Base-by-base conservation (phyloP, 192 early-diverging fungal species). In the Rhizophagus sp. region DNA sequence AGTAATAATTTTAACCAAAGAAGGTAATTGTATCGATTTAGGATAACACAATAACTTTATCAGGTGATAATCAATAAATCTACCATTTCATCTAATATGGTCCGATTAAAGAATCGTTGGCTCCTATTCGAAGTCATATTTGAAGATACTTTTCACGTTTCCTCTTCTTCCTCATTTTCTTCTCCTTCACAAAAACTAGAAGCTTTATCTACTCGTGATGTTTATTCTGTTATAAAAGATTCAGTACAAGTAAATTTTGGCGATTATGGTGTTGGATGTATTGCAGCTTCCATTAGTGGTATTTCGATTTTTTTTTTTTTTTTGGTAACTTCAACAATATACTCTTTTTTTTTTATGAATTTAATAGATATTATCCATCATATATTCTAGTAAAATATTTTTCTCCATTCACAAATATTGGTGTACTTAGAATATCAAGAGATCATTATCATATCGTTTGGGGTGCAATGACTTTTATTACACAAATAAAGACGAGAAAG, bases 21-120 rank as follows among this genome's bases (percentile, higher is more conserved):
- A 30, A 30, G 30, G 30, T 30, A 30, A 30, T 30, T 30, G 30
- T 30, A 30, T 1, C 30, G 30, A 30, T 30, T 30, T 30, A 30
- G 30, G 30, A 30, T 30, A 30, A 30, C 30, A 30, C 1, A 30
- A 30, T 30, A 1, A 30, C 30, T 30, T 30, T 30, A 30, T 30
- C 44, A 47, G 1, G 11, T 12, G 44, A 47, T 47, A 47, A 47
- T 47, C 11, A 47, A 5, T 47, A 12, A 47, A 47, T 47, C 11
- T 47, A 47, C 7, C 6, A 41, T 41, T 39, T 8, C 7, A 41
- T 7, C 44, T 47, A 36, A 36, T 47, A 88, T 88, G 87, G 87
- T 88, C 24, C 83, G 87, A 62, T 88, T 88, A 84, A 88, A 88
- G 82, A 84, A 88, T 70, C 83, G 87, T 73, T 88, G 85, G 81